Base-by-base conservation (phyloP, 768 basidiomycete species). In the Pisolithus orientalis region DNA sequence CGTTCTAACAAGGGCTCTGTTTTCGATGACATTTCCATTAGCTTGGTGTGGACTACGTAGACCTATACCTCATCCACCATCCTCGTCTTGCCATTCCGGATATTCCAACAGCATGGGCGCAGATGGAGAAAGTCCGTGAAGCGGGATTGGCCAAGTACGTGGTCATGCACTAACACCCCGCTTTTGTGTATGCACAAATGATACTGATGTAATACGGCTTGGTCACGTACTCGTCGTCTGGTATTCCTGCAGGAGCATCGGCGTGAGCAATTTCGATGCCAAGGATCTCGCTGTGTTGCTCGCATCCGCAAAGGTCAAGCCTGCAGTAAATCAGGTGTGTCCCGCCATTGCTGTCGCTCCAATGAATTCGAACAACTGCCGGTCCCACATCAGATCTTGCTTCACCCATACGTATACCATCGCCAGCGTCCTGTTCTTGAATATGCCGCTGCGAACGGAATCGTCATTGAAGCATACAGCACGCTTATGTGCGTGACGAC, bases 391-490 rank as follows among this genome's bases (percentile, higher is more conserved):
- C 11, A 87, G 84, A 87, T 88, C 56, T 68, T 72, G 13, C 68
- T 89, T 10, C 84, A 89, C 58, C 87, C 87, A 2, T 90, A 90
- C 65, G 81, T 86, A 39, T 78, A 79, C 58, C 65, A 69, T 3
- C 58, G 70, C 27, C 80, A 83, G 57, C 73, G 70, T 2, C 74
- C 80, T 0, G 70, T 84, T 29, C 68, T 90, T 27, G 80, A 80
- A 34, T 88, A 73, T 59, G 77, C 79, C 42, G 70, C 73, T 14
- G 65, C 73, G 57, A 70, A 89, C 51, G 75, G 74, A 14, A 86
- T 91, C 47, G 74, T 81, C 24, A 80, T 80, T 40, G 88, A 90
- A 64, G 87, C 82, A 1, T 90, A 90, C 68, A 82, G 84, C 50
- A 67, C 79, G 17, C 72, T 92, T 40, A 77, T 73, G 84, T 85